Percentiles rank a stretch among this genome's conserved stretches.
phyloP scores from a whole-genome alignment of 192 early-diverging fungal species.

The Coemansia sp. region DNA sequence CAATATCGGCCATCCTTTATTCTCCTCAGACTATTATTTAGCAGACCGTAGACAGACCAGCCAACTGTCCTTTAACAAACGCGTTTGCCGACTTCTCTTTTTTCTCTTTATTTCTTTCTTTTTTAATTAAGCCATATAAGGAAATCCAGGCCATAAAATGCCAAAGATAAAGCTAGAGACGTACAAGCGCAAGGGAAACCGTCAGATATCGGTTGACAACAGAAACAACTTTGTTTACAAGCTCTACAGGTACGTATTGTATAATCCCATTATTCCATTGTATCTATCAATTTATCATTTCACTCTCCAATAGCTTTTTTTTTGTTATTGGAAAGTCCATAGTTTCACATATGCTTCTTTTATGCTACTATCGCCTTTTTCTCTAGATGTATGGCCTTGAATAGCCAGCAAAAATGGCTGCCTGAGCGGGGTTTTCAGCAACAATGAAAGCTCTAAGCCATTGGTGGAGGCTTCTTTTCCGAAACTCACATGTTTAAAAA shows the following conservation, averaged over 20 bases:
- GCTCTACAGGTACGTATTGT: conserved; percentile 19
- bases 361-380: not conserved
- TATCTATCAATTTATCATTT: not conserved
- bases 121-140: not conserved
- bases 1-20: too few relatives aligned
- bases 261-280: not conserved
- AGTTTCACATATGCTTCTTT: not conserved
- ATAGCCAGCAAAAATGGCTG: too few relatives aligned
- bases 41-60: too few relatives aligned
- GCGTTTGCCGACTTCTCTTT: not conserved
- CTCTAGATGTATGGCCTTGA: not conserved
- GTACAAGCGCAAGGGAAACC: not conserved
- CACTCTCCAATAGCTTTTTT: too few relatives aligned
- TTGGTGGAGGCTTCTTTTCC: not conserved
- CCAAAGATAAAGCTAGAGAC: not conserved
- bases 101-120: not conserved
- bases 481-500: not conserved
- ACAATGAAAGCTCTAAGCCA: not conserved
- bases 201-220: conserved; percentile 7
- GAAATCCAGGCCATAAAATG: not conserved
- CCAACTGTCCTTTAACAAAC: too few relatives aligned
- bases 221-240: conserved; percentile 27
- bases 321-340: not conserved
- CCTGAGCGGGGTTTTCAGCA: too few relatives aligned
- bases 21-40: too few relatives aligned